A percentile compares a stretch with the other conserved stretches of the same genome.
These are phyloP conservation scores for Solanum tarijense DNA, from an alignment of 257 asterid genomes.

Conservation along the genomic window DNA sequence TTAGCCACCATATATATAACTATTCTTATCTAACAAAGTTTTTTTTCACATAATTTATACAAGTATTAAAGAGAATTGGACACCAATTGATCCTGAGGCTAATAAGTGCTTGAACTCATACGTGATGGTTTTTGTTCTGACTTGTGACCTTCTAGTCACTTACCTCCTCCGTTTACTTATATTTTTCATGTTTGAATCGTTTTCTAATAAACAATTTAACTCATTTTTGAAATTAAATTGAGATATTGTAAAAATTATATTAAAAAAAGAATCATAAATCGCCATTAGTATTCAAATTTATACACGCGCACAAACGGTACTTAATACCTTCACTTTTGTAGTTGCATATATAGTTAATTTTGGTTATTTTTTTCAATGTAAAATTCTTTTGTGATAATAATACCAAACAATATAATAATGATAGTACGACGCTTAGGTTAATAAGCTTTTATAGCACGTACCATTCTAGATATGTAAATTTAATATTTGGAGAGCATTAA, in stretches of 20 bases:
- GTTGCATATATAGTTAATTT: neutral
- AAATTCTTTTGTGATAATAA: neutral
- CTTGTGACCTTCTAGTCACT: neutral
- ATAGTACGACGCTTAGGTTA: neutral
- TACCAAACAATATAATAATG: neutral
- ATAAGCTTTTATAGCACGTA: neutral
- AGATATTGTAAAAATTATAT: neutral
- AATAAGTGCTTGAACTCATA: neutral
- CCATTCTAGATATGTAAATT: neutral
- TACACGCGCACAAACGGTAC: neutral
- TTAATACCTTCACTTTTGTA: neutral
- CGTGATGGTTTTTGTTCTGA: neutral
- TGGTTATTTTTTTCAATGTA: neutral
- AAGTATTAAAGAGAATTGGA: neutral
- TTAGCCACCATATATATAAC: neutral
- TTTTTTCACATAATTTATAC: neutral
- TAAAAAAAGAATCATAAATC: fast-evolving
- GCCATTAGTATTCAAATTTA: neutral
- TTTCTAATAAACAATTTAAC: neutral
- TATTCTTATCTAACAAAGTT: neutral
- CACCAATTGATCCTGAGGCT: neutral
- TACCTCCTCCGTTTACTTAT: neutral
- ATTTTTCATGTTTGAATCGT: fast-evolving
- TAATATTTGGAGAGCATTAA: neutral
- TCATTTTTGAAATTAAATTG: neutral